Evolutionary conservation across 192 early-diverging fungal species (phyloP).

Genomic region (Spizellomyces punctatus): DNA sequence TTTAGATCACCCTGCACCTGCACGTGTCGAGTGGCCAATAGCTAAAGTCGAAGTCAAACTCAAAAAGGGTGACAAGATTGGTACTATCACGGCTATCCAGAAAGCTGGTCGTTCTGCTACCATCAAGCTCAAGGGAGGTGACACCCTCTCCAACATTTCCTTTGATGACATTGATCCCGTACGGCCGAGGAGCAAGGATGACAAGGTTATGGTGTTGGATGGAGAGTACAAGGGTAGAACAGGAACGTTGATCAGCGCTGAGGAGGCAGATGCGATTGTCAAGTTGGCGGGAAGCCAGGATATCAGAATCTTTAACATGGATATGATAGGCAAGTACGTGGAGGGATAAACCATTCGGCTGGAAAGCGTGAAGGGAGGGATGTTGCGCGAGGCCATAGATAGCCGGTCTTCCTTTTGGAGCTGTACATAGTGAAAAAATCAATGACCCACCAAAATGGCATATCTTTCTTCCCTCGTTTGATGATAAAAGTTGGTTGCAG

Average conservation of each 20-base stretch:
- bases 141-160: slow-evolving; percentile 1
- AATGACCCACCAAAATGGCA: too few species aligned
- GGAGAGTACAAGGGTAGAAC: neutral
- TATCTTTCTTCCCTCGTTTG: too few species aligned
- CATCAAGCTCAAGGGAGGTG: neutral
- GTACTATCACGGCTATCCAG: neutral
- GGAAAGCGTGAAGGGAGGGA: too few species aligned
- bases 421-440: too few species aligned
- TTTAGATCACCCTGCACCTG: neutral
- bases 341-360: neutral
- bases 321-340: slow-evolving; percentile 19
- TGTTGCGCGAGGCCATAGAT: too few species aligned
- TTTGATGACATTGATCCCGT: neutral
- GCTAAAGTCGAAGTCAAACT: slow-evolving; percentile 1
- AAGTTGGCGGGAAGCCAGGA: slow-evolving; percentile 31
- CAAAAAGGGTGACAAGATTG: slow-evolving; percentile 3
- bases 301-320: slow-evolving; percentile 22
- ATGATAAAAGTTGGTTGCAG: too few species aligned
- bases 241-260: slow-evolving; percentile 38
- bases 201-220: neutral
- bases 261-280: slow-evolving; percentile 43
- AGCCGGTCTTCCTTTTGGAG: too few species aligned
- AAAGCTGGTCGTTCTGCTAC: neutral
- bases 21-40: neutral
- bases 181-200: neutral